Evolutionary conservation across 352 stramenopile species (phyloP).

Genomic region (Pythium vanterpoolii): DNA sequence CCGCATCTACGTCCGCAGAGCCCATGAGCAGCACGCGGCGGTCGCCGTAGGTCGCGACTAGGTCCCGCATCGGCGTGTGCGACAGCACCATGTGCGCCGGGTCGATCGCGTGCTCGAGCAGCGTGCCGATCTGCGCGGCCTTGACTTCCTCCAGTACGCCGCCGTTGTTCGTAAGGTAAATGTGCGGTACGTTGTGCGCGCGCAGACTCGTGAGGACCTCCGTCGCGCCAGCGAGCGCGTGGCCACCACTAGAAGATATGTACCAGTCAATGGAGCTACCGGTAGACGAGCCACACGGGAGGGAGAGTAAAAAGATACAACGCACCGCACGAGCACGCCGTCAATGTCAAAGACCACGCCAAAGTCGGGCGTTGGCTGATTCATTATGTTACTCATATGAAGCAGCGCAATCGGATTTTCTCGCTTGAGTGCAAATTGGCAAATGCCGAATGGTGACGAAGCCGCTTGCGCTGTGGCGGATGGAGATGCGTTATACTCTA

Average conservation of each 20-base stretch:
- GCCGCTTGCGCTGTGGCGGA: too few species aligned
- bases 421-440: too few species aligned
- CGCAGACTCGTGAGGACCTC: constrained; percentile 67
- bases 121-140: constrained; percentile 60
- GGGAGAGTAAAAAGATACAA: neutral
- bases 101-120: constrained; percentile 61
- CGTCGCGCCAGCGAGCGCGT: constrained; percentile 65
- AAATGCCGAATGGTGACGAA: too few species aligned
- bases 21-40: constrained; percentile 85
- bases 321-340: constrained; percentile 86
- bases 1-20: constrained; percentile 72
- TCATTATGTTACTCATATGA: too few species aligned
- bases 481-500: too few species aligned
- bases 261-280: neutral
- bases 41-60: constrained; percentile 62
- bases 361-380: constrained; percentile 36
- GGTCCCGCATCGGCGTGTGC: constrained; percentile 88
- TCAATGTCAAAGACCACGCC: constrained; percentile 92
- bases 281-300: neutral
- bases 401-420: too few species aligned
- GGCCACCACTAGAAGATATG: constrained; percentile 35
- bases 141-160: constrained; percentile 81
- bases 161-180: constrained; percentile 86
- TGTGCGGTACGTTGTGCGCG: constrained; percentile 66
- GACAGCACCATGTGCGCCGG: constrained; percentile 81